phyloP scores from a whole-genome alignment of 2,329 filamentous ascomycete genomes.

The Fusarium humuli region DNA sequence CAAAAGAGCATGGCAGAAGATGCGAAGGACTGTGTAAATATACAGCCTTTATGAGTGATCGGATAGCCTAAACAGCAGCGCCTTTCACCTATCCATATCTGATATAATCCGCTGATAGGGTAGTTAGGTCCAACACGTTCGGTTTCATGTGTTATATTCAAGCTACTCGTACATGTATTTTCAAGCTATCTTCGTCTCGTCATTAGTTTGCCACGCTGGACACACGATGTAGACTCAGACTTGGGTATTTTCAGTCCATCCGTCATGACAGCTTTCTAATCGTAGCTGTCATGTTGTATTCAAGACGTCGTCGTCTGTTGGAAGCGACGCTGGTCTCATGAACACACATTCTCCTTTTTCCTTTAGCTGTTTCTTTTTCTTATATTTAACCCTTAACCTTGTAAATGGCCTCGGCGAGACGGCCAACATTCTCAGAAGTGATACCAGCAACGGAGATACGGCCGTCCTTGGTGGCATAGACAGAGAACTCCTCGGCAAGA shows the following conservation, averaged over 20 bases:
- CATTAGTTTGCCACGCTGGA: slow-evolving; percentile 24
- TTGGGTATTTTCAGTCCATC: slow-evolving; percentile 43
- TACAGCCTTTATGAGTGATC: not conserved
- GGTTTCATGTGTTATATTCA: slow-evolving; percentile 29
- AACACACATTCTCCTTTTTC: not conserved
- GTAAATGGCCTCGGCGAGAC: slow-evolving; percentile 85
- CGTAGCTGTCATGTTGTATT: slow-evolving; percentile 30
- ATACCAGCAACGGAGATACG: slow-evolving; percentile 89
- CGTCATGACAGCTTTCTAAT: slow-evolving; percentile 31
- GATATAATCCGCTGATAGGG: not conserved
- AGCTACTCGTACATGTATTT: slow-evolving; percentile 43
- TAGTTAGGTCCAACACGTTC: slow-evolving; percentile 6
- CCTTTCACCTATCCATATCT: slow-evolving; percentile 2
- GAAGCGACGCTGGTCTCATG: not conserved
- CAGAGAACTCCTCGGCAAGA: slow-evolving; percentile 94
- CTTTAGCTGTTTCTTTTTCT: not conserved
- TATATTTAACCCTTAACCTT: slow-evolving; percentile 76
- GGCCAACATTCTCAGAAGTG: slow-evolving; percentile 81
- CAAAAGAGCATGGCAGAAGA: slow-evolving; percentile 2
- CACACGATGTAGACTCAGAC: slow-evolving; percentile 32
- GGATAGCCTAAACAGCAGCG: not conserved
- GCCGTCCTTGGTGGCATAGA: slow-evolving; percentile 95
- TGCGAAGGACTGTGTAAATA: too few relatives aligned
- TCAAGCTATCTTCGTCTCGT: slow-evolving; percentile 37
- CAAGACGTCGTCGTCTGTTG: slow-evolving; percentile 11